Conservation (phyloP, 495 filamentous ascomycete genomes). For the Xylaria scruposa region DNA sequence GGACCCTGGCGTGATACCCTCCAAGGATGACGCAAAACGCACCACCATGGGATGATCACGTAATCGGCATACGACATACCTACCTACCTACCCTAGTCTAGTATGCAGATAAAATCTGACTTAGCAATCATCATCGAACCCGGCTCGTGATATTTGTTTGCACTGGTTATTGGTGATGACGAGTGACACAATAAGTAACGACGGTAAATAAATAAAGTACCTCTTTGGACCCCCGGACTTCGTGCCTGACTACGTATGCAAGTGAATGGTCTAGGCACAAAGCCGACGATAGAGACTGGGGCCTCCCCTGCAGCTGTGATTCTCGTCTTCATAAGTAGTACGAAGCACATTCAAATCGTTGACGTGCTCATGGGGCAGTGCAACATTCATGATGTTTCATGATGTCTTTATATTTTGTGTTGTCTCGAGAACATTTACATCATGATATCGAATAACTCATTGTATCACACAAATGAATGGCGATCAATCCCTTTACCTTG, state of each 20-base stretch:
- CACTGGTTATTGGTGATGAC: neutral
- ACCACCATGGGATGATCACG: neutral
- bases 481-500: too few relatives aligned
- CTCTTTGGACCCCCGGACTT: neutral
- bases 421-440: neutral
- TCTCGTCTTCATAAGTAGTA: neutral
- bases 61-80: neutral
- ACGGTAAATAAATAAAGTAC: neutral
- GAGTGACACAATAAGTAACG: neutral
- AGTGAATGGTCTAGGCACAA: neutral
- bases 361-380: neutral
- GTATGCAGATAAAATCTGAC: neutral
- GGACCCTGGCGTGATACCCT: conserved; percentile 13
- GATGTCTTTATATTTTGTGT: too few relatives aligned
- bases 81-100: neutral
- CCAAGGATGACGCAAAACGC: conserved; percentile 18
- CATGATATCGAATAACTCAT: neutral
- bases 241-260: neutral
- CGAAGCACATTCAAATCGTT: neutral
- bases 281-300: neutral
- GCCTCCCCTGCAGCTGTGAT: neutral
- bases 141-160: neutral
- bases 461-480: neutral
- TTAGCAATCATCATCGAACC: neutral
- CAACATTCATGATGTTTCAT: neutral